Conservation (phyloP, 768 basidiomycete genomes). For the Chalciporus piperatus region DNA sequence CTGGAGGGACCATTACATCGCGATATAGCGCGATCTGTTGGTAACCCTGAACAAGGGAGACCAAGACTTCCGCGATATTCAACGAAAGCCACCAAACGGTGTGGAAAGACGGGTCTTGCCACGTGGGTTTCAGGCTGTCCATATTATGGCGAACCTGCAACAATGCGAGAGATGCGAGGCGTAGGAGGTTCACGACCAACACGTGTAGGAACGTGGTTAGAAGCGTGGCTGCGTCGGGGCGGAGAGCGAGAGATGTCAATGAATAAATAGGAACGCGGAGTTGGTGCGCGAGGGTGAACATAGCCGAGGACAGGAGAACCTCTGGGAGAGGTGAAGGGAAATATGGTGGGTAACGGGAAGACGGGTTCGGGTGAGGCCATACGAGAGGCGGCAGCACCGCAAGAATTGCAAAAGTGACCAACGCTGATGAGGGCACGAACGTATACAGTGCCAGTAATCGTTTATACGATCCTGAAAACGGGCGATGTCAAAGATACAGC, state of each 20-base stretch:
- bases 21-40: constrained; percentile 63
- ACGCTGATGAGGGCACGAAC: constrained; percentile 54
- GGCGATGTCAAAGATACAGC: constrained; percentile 1
- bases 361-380: constrained; percentile 39
- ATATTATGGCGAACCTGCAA: constrained; percentile 49
- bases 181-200: constrained; percentile 50
- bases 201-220: constrained; percentile 46
- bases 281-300: constrained; percentile 41
- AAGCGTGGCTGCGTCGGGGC: constrained; percentile 30
- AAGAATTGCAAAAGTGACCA: constrained; percentile 48
- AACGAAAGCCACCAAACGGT: constrained; percentile 78
- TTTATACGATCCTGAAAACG: constrained; percentile 56
- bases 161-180: constrained; percentile 52
- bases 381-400: constrained; percentile 48
- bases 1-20: constrained; percentile 57
- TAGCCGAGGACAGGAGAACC: constrained; percentile 53
- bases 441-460: constrained; percentile 54
- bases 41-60: constrained; percentile 70
- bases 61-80: constrained; percentile 62
- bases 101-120: constrained; percentile 55
- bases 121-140: constrained; percentile 44
- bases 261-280: constrained; percentile 32
- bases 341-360: constrained; percentile 43
- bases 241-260: constrained; percentile 33
- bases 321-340: constrained; percentile 68